These are phyloP conservation scores for Leccinum subgranulosum DNA, from an alignment of 768 basidiomycete genomes.

Conservation along the genomic window DNA sequence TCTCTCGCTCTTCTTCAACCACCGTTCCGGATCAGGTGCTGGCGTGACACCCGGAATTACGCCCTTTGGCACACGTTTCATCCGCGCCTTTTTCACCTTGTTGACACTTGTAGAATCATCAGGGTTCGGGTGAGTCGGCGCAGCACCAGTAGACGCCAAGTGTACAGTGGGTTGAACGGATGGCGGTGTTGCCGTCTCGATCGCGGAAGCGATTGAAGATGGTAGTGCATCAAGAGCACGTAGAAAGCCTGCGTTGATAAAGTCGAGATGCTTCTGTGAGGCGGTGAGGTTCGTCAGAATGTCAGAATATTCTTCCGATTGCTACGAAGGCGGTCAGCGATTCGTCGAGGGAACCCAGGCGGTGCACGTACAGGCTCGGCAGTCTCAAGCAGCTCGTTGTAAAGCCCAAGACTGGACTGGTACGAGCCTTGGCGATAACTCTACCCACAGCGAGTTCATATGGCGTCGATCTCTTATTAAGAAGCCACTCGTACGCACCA, in stretches of 20 bases:
- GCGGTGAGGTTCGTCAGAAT: slow-evolving; percentile 84
- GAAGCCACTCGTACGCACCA: slow-evolving; percentile 49
- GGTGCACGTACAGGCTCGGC: slow-evolving; percentile 64
- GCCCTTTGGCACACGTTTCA: slow-evolving; percentile 69
- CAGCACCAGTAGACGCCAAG: slow-evolving; percentile 24
- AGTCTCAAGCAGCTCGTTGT: slow-evolving; percentile 76
- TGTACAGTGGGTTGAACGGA: slow-evolving; percentile 34
- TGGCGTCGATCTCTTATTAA: slow-evolving; percentile 16
- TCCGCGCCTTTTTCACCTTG: slow-evolving; percentile 52
- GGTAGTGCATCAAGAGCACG: slow-evolving; percentile 62
- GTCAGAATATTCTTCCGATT: slow-evolving; percentile 85
- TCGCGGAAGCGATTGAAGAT: slow-evolving; percentile 42
- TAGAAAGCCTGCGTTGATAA: slow-evolving; percentile 69
- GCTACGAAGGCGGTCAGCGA: slow-evolving; percentile 38
- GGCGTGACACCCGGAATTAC: slow-evolving; percentile 78
- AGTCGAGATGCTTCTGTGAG: slow-evolving; percentile 78
- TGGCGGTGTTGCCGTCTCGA: slow-evolving; percentile 66
- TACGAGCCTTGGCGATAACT: slow-evolving; percentile 78
- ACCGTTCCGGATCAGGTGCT: slow-evolving; percentile 80
- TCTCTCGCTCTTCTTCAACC: slow-evolving; percentile 85
- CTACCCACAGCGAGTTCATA: slow-evolving; percentile 37
- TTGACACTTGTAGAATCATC: slow-evolving; percentile 35
- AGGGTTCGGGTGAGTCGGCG: slow-evolving; percentile 23
- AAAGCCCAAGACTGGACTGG: slow-evolving; percentile 68
- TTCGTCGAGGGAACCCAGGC: neutral